These are phyloP conservation scores for Candida glaebosa DNA, from an alignment of 805 yeast species.

Conservation along the genomic window DNA sequence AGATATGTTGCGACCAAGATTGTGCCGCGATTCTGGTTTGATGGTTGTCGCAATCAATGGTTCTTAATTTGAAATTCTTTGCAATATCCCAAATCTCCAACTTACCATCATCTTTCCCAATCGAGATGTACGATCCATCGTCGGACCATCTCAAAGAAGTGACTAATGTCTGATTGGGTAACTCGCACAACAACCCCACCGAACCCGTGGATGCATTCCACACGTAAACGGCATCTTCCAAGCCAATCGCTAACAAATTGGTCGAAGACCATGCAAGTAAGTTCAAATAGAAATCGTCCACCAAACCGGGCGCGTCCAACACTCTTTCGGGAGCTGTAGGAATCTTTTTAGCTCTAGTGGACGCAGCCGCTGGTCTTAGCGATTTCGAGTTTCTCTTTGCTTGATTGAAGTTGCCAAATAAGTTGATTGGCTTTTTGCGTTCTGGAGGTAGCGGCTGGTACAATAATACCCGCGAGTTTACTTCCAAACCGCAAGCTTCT, in stretches of 20 bases:
- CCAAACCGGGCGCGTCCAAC: constrained; percentile 91
- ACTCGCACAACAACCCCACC: constrained; percentile 65
- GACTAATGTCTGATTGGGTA: constrained; percentile 45
- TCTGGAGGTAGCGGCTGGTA: constrained; percentile 87
- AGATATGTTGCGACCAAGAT: constrained; percentile 76
- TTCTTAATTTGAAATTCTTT: constrained; percentile 65
- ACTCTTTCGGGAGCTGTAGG: constrained; percentile 90
- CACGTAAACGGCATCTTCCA: constrained; percentile 77
- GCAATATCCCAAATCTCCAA: constrained; percentile 94
- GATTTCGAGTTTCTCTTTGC: constrained; percentile 26
- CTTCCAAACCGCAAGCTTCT: constrained; percentile 86
- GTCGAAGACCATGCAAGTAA: constrained; percentile 83
- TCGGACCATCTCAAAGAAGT: constrained; percentile 86
- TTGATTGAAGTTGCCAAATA: constrained; percentile 24
- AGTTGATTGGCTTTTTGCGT: constrained; percentile 32
- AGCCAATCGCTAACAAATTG: constrained; percentile 82
- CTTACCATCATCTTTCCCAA: constrained; percentile 80
- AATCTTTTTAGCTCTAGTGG: constrained; percentile 69
- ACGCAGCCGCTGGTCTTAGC: constrained; percentile 48
- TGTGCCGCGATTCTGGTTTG: constrained; percentile 75
- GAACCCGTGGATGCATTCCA: constrained; percentile 89
- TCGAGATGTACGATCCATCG: constrained; percentile 80
- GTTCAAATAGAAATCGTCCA: constrained; percentile 89
- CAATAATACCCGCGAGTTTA: constrained; percentile 78
- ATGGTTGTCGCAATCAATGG: constrained; percentile 66